Evolutionary conservation across 1,284 basidiomycete species (phyloP), one percentile per base, ranked within the genome.

Genomic region (Sutorius eximius): DNA sequence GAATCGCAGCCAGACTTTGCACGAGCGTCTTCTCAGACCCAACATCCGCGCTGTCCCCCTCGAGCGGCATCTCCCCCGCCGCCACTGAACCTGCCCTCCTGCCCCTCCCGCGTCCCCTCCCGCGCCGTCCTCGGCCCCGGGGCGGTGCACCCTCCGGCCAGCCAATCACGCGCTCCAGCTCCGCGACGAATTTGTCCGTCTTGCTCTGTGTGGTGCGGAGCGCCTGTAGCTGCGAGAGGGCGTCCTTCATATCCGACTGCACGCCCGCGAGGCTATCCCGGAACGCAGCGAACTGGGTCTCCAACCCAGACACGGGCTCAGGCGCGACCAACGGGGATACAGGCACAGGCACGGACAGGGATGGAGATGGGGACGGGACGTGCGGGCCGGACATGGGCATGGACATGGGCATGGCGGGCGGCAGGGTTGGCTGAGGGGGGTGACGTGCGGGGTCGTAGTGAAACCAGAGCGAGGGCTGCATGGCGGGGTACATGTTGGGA

Each of bases 1-100:
- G 66, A 33, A 69, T 63, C 16, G 55, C 53, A 9, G 58, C 54
- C n/a, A 70, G n/a, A 15, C 44, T 55, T 38, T 67, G 51, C 5
- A 59, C 3, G 27, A 63, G 54, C 15, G 58, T 55, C 41, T 34
- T 50, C 13, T 55, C 49, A 0, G 45, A 38, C 7, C 32, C 33
- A 3, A 22, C 27, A n/a, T 3, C 44, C 6, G 30, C 4, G 7
- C 50, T 47, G 9, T 30, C 12, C 10, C 12, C 38, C 1, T 52
- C 37, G 13, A 8, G 47, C 5, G 45, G 24, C 8, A 22, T 10
- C 11, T 48, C 40, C 1, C 18, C 9, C 3, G 13, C n/a, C 1
- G 24, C 9, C 3, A 11, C 15, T 18, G 33, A 22, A 10, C 16
- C 43, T 7, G 37, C 43, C 34, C 15, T 40, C 41, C 38, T 24